These are phyloP conservation scores for Boletus pseudopeckii DNA, from an alignment of 768 basidiomycete species.

Conservation along the genomic window DNA sequence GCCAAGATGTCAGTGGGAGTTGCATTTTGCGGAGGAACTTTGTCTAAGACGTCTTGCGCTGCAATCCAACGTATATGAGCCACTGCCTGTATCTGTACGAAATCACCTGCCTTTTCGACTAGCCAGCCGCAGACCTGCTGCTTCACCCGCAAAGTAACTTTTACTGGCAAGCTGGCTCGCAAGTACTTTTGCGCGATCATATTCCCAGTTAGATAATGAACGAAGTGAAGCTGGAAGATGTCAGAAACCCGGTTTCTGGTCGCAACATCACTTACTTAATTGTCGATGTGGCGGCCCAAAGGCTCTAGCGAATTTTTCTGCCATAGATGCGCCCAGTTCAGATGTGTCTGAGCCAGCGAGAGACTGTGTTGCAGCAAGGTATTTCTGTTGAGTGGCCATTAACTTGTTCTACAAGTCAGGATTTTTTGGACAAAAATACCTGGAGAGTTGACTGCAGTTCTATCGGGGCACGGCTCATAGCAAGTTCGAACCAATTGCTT, in stretches of 20 bases:
- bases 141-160: conserved; percentile 86
- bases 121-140: conserved; percentile 73
- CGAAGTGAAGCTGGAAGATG: conserved; percentile 49
- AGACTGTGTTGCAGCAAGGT: conserved; percentile 74
- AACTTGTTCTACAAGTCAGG: background rate
- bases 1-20: conserved; percentile 59
- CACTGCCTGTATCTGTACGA: background rate
- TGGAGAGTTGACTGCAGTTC: conserved; percentile 91
- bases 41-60: conserved; percentile 61
- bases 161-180: conserved; percentile 87
- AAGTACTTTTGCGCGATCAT: conserved; percentile 79
- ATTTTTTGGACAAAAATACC: conserved; percentile 40
- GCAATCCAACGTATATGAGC: conserved; percentile 1
- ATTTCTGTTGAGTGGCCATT: conserved; percentile 57
- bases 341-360: conserved; percentile 67
- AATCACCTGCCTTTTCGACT: conserved; percentile 53
- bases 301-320: conserved; percentile 79
- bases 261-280: conserved; percentile 49
- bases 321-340: conserved; percentile 89
- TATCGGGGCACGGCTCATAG: conserved; percentile 83
- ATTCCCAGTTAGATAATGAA: conserved; percentile 57
- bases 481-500: conserved; percentile 81
- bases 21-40: conserved; percentile 55
- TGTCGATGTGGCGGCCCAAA: conserved; percentile 77
- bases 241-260: background rate